These are phyloP conservation scores for Macrocybe gigantea DNA, from an alignment of 768 basidiomycete species.

Conservation along the genomic window DNA sequence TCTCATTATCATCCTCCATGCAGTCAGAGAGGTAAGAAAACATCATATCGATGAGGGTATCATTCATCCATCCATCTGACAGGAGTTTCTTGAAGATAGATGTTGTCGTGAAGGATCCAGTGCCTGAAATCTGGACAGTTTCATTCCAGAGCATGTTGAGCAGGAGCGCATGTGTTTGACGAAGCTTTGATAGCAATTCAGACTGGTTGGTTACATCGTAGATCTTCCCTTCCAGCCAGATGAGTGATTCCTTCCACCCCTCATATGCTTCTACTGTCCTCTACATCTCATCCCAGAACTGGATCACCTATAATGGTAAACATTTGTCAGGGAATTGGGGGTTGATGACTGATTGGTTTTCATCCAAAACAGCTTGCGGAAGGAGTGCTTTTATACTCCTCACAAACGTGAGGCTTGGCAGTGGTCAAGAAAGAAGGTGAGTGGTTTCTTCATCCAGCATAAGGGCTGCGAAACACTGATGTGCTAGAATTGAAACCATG, in stretches of 20 bases:
- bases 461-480: too few relatives aligned
- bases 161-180: neutral
- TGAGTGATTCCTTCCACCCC: neutral
- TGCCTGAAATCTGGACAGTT: neutral
- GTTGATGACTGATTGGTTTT: neutral
- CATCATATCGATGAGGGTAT: slow-evolving; percentile 7
- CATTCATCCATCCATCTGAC: neutral
- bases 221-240: neutral
- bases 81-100: neutral
- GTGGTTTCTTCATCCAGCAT: neutral
- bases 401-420: neutral
- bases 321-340: neutral
- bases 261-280: neutral
- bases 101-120: neutral
- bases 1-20: neutral
- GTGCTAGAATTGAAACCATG: too few relatives aligned
- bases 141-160: slow-evolving; percentile 4
- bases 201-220: neutral
- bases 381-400: neutral
- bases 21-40: slow-evolving; percentile 4
- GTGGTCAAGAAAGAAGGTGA: neutral
- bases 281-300: neutral
- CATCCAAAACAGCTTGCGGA: slow-evolving; percentile 5
- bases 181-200: too few relatives aligned
- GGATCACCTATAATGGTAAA: slow-evolving; percentile 1